A percentile compares a stretch with the other conserved stretches of the same genome.
Conservation (phyloP, 2,329 filamentous ascomycete genomes). For the Pestalotiopsis fici region DNA sequence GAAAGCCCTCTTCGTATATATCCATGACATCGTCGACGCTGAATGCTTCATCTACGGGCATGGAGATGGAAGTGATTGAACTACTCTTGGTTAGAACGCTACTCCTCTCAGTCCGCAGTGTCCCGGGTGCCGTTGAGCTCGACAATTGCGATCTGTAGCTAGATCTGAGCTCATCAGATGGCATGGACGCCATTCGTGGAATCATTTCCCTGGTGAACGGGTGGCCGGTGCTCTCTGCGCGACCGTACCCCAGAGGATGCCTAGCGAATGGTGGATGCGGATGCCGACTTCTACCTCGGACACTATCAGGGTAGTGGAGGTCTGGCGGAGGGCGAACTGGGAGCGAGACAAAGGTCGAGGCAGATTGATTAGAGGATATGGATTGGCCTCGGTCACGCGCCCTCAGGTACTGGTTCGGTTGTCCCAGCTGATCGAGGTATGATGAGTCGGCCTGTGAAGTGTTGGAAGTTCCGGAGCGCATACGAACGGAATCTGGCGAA, state of each 20-base stretch:
- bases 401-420: constrained; percentile 35
- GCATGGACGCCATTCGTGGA: constrained; percentile 45
- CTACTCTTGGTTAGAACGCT: constrained; percentile 80
- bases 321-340: constrained; percentile 41
- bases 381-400: constrained; percentile 47
- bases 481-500: constrained; percentile 32
- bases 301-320: constrained; percentile 27
- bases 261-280: constrained; percentile 24
- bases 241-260: constrained; percentile 30
- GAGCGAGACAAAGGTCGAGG: constrained; percentile 46
- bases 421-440: constrained; percentile 18
- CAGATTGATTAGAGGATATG: constrained; percentile 47
- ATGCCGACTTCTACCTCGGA: constrained; percentile 25
- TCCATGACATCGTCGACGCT: constrained; percentile 71
- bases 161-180: constrained; percentile 53
- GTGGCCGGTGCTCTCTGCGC: constrained; percentile 39
- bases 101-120: constrained; percentile 74
- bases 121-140: constrained; percentile 58
- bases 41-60: constrained; percentile 49
- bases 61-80: constrained; percentile 65
- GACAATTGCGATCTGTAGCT: constrained; percentile 60
- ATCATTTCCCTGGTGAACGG: constrained; percentile 34
- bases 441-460: constrained; percentile 21
- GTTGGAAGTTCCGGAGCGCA: constrained; percentile 24
- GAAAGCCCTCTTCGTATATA: constrained; percentile 68